These are phyloP conservation scores for Funneliformis mosseae DNA, from an alignment of 192 early-diverging fungal species.

Conservation along the genomic window DNA sequence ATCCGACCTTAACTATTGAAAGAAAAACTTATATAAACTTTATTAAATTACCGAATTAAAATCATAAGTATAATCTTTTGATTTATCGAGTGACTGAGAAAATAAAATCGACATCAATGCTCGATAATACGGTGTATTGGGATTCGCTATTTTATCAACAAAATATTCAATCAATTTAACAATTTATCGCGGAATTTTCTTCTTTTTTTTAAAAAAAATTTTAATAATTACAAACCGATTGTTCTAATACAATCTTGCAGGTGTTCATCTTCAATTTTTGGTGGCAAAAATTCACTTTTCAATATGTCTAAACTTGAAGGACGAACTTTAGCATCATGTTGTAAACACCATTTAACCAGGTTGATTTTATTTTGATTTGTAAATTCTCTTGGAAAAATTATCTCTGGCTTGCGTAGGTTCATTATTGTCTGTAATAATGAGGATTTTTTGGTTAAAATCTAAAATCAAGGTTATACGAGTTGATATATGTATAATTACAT, in stretches of 20 bases:
- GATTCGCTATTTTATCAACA: constrained; percentile 60
- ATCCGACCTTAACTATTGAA: neutral
- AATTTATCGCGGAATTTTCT: too few relatives aligned
- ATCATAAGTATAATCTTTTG: constrained; percentile 92
- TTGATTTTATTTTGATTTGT: constrained; percentile 66
- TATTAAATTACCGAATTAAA: constrained; percentile 51
- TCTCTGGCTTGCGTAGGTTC: constrained; percentile 69
- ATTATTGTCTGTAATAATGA: constrained; percentile 52
- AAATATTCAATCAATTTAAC: neutral
- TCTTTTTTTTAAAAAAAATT: too few relatives aligned
- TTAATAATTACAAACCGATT: constrained; percentile 54
- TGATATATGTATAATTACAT: neutral
- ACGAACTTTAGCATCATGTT: constrained; percentile 75
- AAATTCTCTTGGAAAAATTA: constrained; percentile 71
- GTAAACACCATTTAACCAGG: constrained; percentile 73
- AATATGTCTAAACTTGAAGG: constrained; percentile 83
- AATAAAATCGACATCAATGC: constrained; percentile 82
- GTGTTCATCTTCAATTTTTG: constrained; percentile 86
- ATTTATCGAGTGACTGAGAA: constrained; percentile 70
- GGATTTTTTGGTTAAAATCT: neutral
- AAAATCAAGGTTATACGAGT: neutral
- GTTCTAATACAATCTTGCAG: constrained; percentile 87
- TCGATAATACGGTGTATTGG: constrained; percentile 83
- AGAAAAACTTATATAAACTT: neutral
- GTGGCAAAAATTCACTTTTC: constrained; percentile 78